Conservation (phyloP, 805 yeast species). For the Ogataea ganodermae region DNA sequence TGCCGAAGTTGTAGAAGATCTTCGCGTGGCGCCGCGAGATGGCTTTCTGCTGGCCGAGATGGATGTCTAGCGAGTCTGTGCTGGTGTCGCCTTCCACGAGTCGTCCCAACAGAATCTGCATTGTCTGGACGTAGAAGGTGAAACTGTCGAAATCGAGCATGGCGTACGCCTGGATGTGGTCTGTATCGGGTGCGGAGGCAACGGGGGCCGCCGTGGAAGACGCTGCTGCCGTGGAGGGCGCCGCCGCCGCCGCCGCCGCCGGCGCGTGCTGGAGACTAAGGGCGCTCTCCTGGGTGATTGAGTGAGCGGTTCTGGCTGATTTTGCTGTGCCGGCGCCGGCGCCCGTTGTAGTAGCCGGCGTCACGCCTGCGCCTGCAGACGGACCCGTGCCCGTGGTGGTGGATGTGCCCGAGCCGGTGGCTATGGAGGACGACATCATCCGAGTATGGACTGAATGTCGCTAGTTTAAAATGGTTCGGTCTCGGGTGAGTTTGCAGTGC, state of each 20-base stretch:
- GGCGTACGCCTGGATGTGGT: constrained; percentile 61
- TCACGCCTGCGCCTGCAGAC: too few relatives aligned
- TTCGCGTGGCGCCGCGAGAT: constrained; percentile 93
- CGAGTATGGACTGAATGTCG: not conserved
- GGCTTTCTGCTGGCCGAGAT: constrained; percentile 88
- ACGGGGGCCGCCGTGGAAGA: constrained; percentile 8
- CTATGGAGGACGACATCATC: not conserved
- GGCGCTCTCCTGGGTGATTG: constrained; percentile 17
- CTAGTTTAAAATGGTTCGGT: not conserved
- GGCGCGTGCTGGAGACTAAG: constrained; percentile 19
- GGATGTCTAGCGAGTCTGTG: constrained; percentile 78
- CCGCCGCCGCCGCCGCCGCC: constrained; percentile 41
- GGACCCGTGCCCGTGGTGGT: constrained; percentile 15
- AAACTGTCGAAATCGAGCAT: constrained; percentile 87
- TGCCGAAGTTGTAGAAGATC: constrained; percentile 94
- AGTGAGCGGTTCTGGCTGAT: not conserved
- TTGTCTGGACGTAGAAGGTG: constrained; percentile 93
- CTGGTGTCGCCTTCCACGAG: constrained; percentile 65
- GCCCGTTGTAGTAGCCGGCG: too few relatives aligned
- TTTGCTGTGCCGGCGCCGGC: constrained; percentile 12
- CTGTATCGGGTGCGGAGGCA: constrained; percentile 20
- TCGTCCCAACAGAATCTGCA: constrained; percentile 92
- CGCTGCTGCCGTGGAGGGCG: constrained; percentile 16
- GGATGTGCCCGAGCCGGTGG: not conserved
- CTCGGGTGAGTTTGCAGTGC: not conserved